Percentiles rank a stretch among this genome's conserved stretches.
These are phyloP conservation scores for Cryphonectria carpinicola DNA, from an alignment of 2,329 filamentous ascomycete species.

Conservation along the genomic window DNA sequence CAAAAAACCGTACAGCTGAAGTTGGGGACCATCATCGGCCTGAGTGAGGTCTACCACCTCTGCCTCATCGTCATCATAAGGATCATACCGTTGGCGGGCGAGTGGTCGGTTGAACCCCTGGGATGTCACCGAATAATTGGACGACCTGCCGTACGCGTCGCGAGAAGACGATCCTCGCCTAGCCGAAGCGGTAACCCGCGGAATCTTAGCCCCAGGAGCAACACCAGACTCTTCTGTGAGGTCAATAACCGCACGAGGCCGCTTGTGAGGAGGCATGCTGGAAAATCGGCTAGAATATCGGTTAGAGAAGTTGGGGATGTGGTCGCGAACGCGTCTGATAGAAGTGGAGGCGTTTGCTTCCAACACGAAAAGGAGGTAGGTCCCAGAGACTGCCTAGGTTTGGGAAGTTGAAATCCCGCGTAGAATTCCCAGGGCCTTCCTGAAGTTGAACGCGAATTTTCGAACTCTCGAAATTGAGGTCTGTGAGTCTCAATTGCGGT, in stretches of 20 bases:
- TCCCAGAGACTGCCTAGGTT: neutral
- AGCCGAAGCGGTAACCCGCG: constrained; percentile 32
- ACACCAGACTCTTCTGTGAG: constrained; percentile 44
- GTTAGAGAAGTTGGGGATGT: neutral
- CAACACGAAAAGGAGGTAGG: neutral
- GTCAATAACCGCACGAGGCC: constrained; percentile 44
- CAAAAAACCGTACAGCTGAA: constrained; percentile 53
- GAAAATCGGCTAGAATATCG: neutral
- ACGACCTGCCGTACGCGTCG: constrained; percentile 6
- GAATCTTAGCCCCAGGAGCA: constrained; percentile 22
- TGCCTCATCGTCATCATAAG: constrained; percentile 40
- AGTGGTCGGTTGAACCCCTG: constrained; percentile 5
- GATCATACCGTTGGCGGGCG: constrained; percentile 2
- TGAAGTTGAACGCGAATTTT: too few relatives aligned
- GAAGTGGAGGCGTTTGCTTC: neutral
- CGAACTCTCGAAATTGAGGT: neutral
- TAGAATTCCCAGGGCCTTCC: neutral
- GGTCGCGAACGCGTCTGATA: neutral
- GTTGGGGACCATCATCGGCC: constrained; percentile 43
- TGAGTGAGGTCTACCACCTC: constrained; percentile 51
- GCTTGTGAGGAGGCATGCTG: constrained; percentile 39
- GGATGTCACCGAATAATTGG: neutral
- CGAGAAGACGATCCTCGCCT: constrained; percentile 13
- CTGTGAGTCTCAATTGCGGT: too few relatives aligned
- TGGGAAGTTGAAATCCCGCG: neutral